These are phyloP conservation scores for Vigna trinervia DNA, from an alignment of 306 rosid genomes.

Conservation along the genomic window DNA sequence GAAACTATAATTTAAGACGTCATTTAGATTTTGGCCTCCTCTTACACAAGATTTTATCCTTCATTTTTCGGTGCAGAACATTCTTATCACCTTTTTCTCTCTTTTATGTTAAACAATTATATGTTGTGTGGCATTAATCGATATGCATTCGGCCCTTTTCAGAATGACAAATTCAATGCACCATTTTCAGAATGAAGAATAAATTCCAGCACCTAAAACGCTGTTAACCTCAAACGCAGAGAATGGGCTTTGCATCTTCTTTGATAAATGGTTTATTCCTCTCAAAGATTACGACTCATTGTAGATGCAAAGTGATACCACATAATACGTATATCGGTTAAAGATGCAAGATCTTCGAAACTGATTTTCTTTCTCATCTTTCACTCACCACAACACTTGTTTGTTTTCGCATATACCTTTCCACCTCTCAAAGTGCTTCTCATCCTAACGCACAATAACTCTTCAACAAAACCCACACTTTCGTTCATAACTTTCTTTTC, in stretches of 20 bases:
- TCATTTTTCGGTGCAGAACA: conserved; percentile 8
- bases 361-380: neutral
- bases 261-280: conserved; percentile 25
- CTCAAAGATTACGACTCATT: conserved; percentile 17
- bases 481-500: neutral
- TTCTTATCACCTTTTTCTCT: neutral
- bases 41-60: neutral
- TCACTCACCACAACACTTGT: conserved; percentile 6
- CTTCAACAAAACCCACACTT: neutral
- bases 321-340: conserved; percentile 32
- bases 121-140: neutral
- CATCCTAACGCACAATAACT: neutral
- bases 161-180: neutral
- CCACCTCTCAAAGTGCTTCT: neutral
- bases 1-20: neutral
- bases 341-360: conserved; percentile 21
- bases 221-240: neutral
- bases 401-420: conserved; percentile 9
- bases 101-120: neutral
- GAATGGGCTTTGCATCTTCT: conserved; percentile 25
- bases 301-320: conserved; percentile 38
- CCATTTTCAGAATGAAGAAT: conserved; percentile 3
- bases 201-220: conserved; percentile 23
- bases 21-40: neutral
- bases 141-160: no score